These are phyloP conservation scores for Coemansia sp. DNA, from an alignment of 192 early-diverging fungal species.

Conservation along the genomic window DNA sequence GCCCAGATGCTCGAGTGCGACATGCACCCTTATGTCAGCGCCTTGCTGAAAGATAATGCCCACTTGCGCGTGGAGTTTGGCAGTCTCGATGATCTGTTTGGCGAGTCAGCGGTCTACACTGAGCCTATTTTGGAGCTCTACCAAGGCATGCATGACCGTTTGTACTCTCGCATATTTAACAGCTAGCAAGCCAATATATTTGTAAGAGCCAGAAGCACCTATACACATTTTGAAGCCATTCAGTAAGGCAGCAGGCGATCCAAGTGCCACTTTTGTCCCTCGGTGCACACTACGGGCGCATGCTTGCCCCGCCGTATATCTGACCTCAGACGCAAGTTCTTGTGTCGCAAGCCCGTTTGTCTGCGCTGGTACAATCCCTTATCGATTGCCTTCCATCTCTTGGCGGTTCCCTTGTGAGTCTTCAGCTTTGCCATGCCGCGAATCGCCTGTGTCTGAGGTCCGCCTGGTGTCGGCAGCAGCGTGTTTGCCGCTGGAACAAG, in stretches of 20 bases:
- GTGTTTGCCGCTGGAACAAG: slow-evolving; percentile 7
- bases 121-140: slow-evolving; percentile 72
- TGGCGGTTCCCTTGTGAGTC: slow-evolving; percentile 53
- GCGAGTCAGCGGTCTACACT: slow-evolving; percentile 58
- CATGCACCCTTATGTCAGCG: slow-evolving; percentile 57
- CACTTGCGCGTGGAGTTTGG: slow-evolving; percentile 35
- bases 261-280: slow-evolving; percentile 46
- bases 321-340: slow-evolving; percentile 41
- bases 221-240: not conserved
- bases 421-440: slow-evolving; percentile 54
- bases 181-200: slow-evolving; percentile 52
- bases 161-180: slow-evolving; percentile 78
- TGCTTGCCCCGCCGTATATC: slow-evolving; percentile 48
- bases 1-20: slow-evolving; percentile 75
- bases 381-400: slow-evolving; percentile 54
- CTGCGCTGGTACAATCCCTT: slow-evolving; percentile 43
- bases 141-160: slow-evolving; percentile 75
- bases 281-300: slow-evolving; percentile 43
- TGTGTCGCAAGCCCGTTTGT: slow-evolving; percentile 46
- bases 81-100: slow-evolving; percentile 39
- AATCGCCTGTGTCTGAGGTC: slow-evolving; percentile 47
- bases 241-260: slow-evolving; percentile 47
- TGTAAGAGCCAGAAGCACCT: not conserved
- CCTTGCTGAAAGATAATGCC: slow-evolving; percentile 57
- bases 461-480: slow-evolving; percentile 21